phyloP scores from a whole-genome alignment of 441 rosid species.

The Cnidoscolus chayamansa region DNA sequence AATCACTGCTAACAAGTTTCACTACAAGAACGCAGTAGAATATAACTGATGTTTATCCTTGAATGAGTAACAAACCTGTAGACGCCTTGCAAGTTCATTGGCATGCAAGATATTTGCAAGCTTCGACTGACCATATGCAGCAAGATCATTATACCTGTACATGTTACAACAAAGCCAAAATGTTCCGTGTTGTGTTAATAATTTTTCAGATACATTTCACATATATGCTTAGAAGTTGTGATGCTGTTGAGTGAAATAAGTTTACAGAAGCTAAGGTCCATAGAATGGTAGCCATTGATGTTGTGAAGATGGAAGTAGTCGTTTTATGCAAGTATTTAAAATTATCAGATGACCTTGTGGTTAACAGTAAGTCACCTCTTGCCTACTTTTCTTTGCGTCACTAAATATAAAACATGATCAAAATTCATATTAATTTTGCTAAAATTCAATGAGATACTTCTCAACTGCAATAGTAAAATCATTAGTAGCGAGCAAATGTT shows the following conservation, averaged over 20 bases:
- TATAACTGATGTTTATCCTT: background rate
- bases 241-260: background rate
- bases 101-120: conserved; percentile 14
- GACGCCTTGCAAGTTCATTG: conserved; percentile 17
- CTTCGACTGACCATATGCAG: conserved; percentile 18
- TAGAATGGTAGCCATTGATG: background rate
- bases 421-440: background rate
- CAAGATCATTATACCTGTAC: conserved; percentile 11
- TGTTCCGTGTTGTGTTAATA: background rate
- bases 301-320: background rate
- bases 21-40: background rate
- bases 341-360: background rate
- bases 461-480: background rate
- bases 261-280: background rate
- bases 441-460: background rate
- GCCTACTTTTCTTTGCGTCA: background rate
- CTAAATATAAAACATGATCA: background rate
- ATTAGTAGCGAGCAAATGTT: background rate
- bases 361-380: background rate
- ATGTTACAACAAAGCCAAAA: background rate
- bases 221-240: background rate
- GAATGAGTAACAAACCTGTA: conserved; percentile 3
- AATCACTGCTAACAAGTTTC: background rate
- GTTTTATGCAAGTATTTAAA: background rate
- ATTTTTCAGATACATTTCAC: background rate